phyloP scores from a whole-genome alignment of 768 basidiomycete genomes.

The Amanita rubescens region DNA sequence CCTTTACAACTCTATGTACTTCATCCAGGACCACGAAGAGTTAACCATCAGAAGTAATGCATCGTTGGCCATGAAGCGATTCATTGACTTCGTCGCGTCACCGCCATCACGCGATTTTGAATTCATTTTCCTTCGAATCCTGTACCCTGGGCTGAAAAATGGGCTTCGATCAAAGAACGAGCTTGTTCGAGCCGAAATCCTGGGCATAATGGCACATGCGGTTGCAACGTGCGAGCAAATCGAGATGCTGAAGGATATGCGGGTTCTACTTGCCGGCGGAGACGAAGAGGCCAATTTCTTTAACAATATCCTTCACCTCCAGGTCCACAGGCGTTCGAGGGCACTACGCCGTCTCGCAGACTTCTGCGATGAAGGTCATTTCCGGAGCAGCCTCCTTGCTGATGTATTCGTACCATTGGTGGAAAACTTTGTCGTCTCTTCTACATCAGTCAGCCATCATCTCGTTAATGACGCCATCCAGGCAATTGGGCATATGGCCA shows the following conservation, averaged over 20 bases:
- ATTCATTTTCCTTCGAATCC: conserved; percentile 48
- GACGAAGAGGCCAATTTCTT: conserved; percentile 97
- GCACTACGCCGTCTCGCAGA: conserved; percentile 84
- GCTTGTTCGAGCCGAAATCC: conserved; percentile 77
- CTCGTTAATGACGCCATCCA: conserved; percentile 85
- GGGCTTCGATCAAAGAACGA: conserved; percentile 76
- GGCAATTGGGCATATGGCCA: conserved; percentile 71
- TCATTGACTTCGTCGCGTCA: conserved; percentile 55
- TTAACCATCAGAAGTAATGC: conserved; percentile 81
- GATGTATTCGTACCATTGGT: conserved; percentile 87
- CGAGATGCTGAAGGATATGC: conserved; percentile 68
- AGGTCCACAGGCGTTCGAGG: conserved; percentile 81
- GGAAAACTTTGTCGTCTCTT: conserved; percentile 66
- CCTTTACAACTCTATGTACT: conserved; percentile 75
- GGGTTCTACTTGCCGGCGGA: conserved; percentile 69
- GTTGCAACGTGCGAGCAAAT: conserved; percentile 58
- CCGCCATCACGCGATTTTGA: conserved; percentile 38
- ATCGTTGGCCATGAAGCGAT: conserved; percentile 65
- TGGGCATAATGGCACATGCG: conserved; percentile 71
- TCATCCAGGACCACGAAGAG: conserved; percentile 86
- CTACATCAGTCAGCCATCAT: conserved; percentile 67
- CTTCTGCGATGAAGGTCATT: conserved; percentile 52
- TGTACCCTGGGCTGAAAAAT: conserved; percentile 77
- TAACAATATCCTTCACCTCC: conserved; percentile 91
- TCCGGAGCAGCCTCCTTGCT: conserved; percentile 63